Evolutionary conservation across 2,329 filamentous ascomycete species (phyloP), one percentile per base, ranked within the genome.

Genomic region (Didymella keratinophila): DNA sequence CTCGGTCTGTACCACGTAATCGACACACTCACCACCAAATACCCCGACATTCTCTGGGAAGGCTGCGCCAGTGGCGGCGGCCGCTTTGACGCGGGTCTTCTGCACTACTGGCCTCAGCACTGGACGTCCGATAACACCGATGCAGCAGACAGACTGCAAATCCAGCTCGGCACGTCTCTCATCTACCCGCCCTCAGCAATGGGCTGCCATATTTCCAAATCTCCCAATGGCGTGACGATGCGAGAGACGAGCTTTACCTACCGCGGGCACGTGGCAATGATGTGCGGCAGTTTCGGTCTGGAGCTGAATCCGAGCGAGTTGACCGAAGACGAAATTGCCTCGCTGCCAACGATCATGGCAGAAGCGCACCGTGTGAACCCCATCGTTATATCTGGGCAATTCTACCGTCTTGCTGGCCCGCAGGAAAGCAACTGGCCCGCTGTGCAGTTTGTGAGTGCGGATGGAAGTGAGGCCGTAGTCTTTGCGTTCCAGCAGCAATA

Each of bases 121-220:
- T 89, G 87, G 87, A 86, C 87, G 0, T 87, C 84, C 0, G 87
- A 89, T 65, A 83, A 89, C 70, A 89, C 86, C 0, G 87, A 89
- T 65, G 86, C 83, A 1, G 76, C 86, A 0, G 82, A 87, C 54
- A 83, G 87, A 3, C 79, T 89, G 18, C 78, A 78, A 16, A 89
- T 89, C 50, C 87, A 89, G 55, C 81, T 89, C 51, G 87, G 87
- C 10, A 89, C 86, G 0, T 87, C 85, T 0, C 78, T 88, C 5
- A 84, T 82, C 0, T 89, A 89, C 69, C 87, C 87, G 0, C 80
- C 85, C 0, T 86, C 84, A 0, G 78, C 86, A 0, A 89, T 89
- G 86, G 86, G 84, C 1, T 87, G 86, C n/a, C 87, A 89, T 69
- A 78, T 89, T 32, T 87, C 84, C 9, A 82, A 82, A 0, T 81